Percentiles rank a stretch among this genome's conserved stretches.
phyloP scores from a whole-genome alignment of 129 eudicot species.

The Centrapalus pauciflorus region DNA sequence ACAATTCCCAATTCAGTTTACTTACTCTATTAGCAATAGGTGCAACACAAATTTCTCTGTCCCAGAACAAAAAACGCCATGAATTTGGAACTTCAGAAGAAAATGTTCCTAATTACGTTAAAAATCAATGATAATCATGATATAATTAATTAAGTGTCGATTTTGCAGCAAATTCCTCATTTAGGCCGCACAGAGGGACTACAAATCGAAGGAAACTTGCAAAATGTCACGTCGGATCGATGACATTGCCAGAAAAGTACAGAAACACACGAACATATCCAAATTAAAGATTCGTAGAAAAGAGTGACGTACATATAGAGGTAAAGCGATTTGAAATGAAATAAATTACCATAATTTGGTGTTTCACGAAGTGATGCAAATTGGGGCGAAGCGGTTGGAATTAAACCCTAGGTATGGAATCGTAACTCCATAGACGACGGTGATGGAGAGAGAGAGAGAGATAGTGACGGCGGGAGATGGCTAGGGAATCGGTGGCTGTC shows the following conservation, averaged over 20 bases:
- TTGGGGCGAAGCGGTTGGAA: neutral
- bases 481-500: neutral
- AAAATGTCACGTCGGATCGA: neutral
- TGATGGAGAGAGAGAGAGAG: neutral
- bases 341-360: neutral
- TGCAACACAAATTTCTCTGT: neutral
- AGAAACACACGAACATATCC: neutral
- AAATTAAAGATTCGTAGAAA: neutral
- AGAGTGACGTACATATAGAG: neutral
- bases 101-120: neutral
- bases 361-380: neutral
- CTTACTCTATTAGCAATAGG: neutral
- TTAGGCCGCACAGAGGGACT: neutral
- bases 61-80: neutral
- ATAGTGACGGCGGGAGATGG: too few relatives aligned
- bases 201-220: neutral
- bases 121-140: neutral
- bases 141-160: neutral
- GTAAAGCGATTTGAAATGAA: neutral
- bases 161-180: neutral
- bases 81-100: neutral
- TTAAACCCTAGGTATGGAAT: neutral
- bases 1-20: neutral
- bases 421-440: neutral
- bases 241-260: neutral